Base-by-base conservation (phyloP, 805 yeast species). In the Wickerhamomyces bisporus region DNA sequence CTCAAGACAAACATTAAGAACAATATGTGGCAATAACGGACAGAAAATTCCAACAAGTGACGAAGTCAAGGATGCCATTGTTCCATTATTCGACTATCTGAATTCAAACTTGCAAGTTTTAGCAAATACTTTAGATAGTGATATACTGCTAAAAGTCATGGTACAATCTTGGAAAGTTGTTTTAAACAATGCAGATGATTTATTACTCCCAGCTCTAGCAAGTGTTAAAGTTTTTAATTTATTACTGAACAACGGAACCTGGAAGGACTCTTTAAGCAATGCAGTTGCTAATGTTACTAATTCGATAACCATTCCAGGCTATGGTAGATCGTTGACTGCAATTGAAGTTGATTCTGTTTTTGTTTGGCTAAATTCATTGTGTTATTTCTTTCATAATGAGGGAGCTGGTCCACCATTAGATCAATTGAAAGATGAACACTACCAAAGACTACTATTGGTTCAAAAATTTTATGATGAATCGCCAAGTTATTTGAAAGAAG, bases 391-490 rank as follows among this genome's bases (percentile, higher is more conserved):
- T 62, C 77, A 86, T 56, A 79, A 84, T 50, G 79, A 74, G 32
- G 95, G 95, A 0, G 81, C 80, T 25, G 95, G 95, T 0, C 93
- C 93, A 0, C 73, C 86, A 1, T 48, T 85, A 23, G 77, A 73
- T 43, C 74, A 73, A 7, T 61, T 86, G 49, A 79, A 79, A 43
- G 74, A 75, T 40, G 73, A 70, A 23, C 71, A 73, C 26, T 86
- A 82, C 53, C 86, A 83, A 55, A 71, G 77, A 29, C 57, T 86
- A 18, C 59, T 81, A 43, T 58, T 81, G 20, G 66, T 85, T 8
- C 85, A 87, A 2, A 77, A 72, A 1, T 77, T 75, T 50, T 84
- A 85, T 50, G 85, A 80, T 40, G 64, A 71, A 34, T 64, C 68
- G 7, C 60, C 64, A 0, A 39, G 55, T 0, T 69, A 66, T 36